A percentile compares a stretch with the other conserved stretches of the same genome.
These are phyloP conservation scores for Fomitopsis serialis DNA, from an alignment of 768 basidiomycete species.

Conservation along the genomic window DNA sequence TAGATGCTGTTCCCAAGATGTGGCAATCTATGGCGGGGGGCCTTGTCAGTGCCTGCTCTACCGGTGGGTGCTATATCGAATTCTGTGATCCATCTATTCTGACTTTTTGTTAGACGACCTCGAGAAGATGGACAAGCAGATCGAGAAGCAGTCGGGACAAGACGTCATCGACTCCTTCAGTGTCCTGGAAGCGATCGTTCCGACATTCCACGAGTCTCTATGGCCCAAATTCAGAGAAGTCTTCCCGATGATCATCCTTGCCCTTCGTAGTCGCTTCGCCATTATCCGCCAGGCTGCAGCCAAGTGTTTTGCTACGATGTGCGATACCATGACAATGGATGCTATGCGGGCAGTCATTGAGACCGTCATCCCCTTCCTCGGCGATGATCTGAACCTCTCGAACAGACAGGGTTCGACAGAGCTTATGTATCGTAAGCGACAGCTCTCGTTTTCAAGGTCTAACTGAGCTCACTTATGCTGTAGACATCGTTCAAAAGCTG, in stretches of 20 bases:
- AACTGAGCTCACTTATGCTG: slow-evolving; percentile 8
- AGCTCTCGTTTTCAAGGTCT: too few species aligned
- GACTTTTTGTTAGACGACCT: slow-evolving; percentile 38
- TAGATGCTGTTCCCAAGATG: slow-evolving; percentile 85
- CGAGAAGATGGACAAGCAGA: slow-evolving; percentile 53
- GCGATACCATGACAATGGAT: slow-evolving; percentile 76
- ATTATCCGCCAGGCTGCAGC: slow-evolving; percentile 89
- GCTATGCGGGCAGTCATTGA: slow-evolving; percentile 92
- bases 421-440: slow-evolving; percentile 86
- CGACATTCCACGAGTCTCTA: slow-evolving; percentile 66
- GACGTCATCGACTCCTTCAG: slow-evolving; percentile 91
- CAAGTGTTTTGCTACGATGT: slow-evolving; percentile 81
- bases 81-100: not conserved
- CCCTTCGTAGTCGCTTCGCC: slow-evolving; percentile 81
- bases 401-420: slow-evolving; percentile 91
- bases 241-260: slow-evolving; percentile 72
- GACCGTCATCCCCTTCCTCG: slow-evolving; percentile 71
- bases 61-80: slow-evolving; percentile 45
- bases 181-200: slow-evolving; percentile 77
- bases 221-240: slow-evolving; percentile 64
- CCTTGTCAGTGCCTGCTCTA: slow-evolving; percentile 58
- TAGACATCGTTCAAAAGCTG: slow-evolving; percentile 87
- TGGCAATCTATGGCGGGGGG: slow-evolving; percentile 91
- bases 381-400: slow-evolving; percentile 65
- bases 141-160: slow-evolving; percentile 75